phyloP scores from a whole-genome alignment of 2,329 filamentous ascomycete species.

The Cryphonectria parasitica region DNA sequence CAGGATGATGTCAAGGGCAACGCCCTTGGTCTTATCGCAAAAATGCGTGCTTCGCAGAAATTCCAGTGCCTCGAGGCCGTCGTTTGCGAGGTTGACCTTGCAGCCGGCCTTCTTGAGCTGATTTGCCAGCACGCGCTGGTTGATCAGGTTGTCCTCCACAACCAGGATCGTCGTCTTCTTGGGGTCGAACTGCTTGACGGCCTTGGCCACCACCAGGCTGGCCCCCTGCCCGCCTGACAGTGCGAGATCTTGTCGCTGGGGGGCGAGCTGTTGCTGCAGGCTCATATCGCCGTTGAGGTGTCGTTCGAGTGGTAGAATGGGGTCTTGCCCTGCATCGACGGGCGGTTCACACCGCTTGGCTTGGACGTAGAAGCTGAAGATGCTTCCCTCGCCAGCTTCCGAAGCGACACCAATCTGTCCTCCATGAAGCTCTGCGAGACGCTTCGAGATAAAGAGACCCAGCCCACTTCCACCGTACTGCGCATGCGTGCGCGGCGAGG shows the following conservation, averaged over 20 bases:
- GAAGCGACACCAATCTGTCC: slow-evolving; percentile 67
- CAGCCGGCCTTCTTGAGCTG: slow-evolving; percentile 64
- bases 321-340: slow-evolving; percentile 5
- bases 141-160: slow-evolving; percentile 70
- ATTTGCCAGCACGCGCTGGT: slow-evolving; percentile 69
- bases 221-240: slow-evolving; percentile 29
- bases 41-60: slow-evolving; percentile 42
- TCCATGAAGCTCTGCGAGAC: slow-evolving; percentile 66
- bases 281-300: slow-evolving; percentile 30
- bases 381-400: slow-evolving; percentile 60
- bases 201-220: slow-evolving; percentile 33
- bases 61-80: slow-evolving; percentile 61
- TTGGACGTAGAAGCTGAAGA: slow-evolving; percentile 67
- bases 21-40: slow-evolving; percentile 28
- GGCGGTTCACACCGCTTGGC: slow-evolving; percentile 48
- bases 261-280: slow-evolving; percentile 29
- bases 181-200: slow-evolving; percentile 39
- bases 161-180: slow-evolving; percentile 61
- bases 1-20: slow-evolving; percentile 44
- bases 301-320: slow-evolving; percentile 29
- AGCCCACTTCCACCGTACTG: slow-evolving; percentile 68
- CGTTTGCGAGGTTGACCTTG: slow-evolving; percentile 62
- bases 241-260: slow-evolving; percentile 36
- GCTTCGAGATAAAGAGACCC: slow-evolving; percentile 66
- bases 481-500: slow-evolving; percentile 52